Base-by-base conservation (phyloP, 768 basidiomycete species). In the Amanita pseudoporphyria region DNA sequence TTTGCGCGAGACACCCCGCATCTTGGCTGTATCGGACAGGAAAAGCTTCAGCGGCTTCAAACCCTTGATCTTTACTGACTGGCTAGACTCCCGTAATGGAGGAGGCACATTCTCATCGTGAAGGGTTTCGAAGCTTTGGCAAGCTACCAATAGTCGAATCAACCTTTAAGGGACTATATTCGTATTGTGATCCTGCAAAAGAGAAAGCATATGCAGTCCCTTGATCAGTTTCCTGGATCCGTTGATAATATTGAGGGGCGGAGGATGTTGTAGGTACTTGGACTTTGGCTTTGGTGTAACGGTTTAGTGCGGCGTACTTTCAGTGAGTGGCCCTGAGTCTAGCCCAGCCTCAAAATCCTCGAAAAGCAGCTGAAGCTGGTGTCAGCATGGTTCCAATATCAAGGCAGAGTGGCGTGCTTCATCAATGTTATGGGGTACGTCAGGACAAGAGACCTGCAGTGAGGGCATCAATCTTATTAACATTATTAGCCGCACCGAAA, bases 381-480 rank as follows among this genome's bases (percentile, higher is more conserved):
- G 67, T 68, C 22, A 65, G 60, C 53, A 63, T 58, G 21, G 63
- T 58, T 70, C 52, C 60, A 69, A 63, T 42, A 63, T 67, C 7
- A 79, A 28, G 18, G 30, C 49, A 0, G 81, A 84, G 10, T 70
- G 71, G 42, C 78, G 78, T 28, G 73, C 74, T 28, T 70, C 73
- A 56, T 74, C 69, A 31, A 74, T 60, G 45, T 65, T 67, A 33
- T 71, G 67, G 22, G 76, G 76, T 28, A 79, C 72, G 49, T 80
- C 76, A 12, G 69, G 40, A 71, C 54, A 18, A 39, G 48, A 86
- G 70, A 24, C 79, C 79, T 13, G 83, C 83, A 6, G 82, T 82
- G 46, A 87, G 70, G 13, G 77, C 79, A 52, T 86, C 83, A 48
- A 86, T 84, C 65, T 84, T 81, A 53, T 77, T 78, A 54, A 80